Percentiles rank a stretch among this genome's conserved stretches.
These are phyloP conservation scores for Pseudozyma sp. DNA, from an alignment of 1,284 basidiomycete genomes.

Conservation along the genomic window DNA sequence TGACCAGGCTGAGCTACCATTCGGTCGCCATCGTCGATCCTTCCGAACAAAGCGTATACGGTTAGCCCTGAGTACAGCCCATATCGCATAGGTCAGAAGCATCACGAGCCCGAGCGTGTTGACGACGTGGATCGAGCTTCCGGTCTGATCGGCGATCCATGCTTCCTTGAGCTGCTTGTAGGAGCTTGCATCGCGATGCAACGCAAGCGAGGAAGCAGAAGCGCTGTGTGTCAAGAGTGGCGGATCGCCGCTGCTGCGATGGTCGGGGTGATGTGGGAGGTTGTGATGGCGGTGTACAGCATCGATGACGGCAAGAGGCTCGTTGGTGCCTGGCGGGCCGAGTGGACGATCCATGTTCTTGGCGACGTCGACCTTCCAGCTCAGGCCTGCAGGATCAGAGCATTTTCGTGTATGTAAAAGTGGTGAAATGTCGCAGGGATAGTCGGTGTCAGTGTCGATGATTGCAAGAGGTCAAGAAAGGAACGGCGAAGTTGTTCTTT, in stretches of 20 bases:
- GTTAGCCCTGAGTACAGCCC: conserved; percentile 21
- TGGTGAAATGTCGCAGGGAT: neutral
- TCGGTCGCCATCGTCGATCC: neutral
- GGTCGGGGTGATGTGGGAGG: conserved; percentile 2
- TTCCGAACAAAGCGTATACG: conserved; percentile 23
- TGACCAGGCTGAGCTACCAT: neutral
- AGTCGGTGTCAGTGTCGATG: neutral
- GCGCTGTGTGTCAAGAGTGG: conserved; percentile 1
- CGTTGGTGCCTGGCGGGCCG: conserved; percentile 7
- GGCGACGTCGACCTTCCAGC: neutral
- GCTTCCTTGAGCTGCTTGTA: conserved; percentile 89
- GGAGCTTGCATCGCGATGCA: conserved; percentile 1
- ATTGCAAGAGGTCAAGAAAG: neutral
- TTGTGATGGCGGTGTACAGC: conserved; percentile 31
- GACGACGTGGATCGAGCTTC: conserved; percentile 80
- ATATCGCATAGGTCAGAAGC: conserved; percentile 74
- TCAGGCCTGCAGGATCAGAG: neutral
- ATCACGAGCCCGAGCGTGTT: conserved; percentile 80
- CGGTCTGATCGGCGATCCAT: conserved; percentile 84
- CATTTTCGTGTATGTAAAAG: neutral
- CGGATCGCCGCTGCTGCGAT: conserved; percentile 2
- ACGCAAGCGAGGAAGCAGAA: neutral
- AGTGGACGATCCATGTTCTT: conserved; percentile 21
- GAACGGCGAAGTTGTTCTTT: too few relatives aligned
- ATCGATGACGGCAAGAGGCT: conserved; percentile 29